Percentiles rank a stretch among this genome's conserved stretches.
Conservation (phyloP, 2,329 filamentous ascomycete species). For the Epichloe coenophiala region DNA sequence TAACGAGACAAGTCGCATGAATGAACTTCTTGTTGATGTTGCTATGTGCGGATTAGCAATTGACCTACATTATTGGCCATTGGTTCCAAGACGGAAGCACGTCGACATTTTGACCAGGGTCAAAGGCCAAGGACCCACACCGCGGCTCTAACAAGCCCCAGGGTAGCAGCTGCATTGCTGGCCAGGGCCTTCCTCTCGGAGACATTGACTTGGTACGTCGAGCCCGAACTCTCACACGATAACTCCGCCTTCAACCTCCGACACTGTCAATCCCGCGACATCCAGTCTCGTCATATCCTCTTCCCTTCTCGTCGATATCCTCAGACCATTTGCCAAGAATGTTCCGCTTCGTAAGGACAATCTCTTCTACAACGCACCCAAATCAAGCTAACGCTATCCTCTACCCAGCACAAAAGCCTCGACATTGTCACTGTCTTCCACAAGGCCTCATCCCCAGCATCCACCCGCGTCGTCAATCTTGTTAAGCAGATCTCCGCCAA, state of each 20-base stretch:
- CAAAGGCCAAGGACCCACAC: neutral
- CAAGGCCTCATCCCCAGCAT: conserved; percentile 60
- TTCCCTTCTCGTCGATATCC: neutral
- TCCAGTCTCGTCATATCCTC: no score
- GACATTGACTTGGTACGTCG: neutral
- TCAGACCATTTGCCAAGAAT: conserved; percentile 4
- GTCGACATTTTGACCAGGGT: neutral
- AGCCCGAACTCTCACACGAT: neutral
- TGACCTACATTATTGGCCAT: neutral
- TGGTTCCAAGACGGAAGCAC: neutral
- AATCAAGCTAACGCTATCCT: neutral
- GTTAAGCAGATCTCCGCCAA: conserved; percentile 70
- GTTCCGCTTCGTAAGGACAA: conserved; percentile 12
- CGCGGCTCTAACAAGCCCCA: neutral
- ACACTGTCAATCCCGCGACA: neutral
- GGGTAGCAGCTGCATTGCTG: neutral
- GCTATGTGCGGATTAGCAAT: neutral
- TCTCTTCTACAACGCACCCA: neutral
- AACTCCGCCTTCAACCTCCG: no score
- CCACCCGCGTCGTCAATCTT: conserved; percentile 57
- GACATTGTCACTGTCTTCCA: conserved; percentile 97
- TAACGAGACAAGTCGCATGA: no score
- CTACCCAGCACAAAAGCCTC: conserved; percentile 56
- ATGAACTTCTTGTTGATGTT: no score
- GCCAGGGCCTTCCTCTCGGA: neutral